Evolutionary conservation across 78 protist genomes (phyloP), one percentile per base, ranked within the genome.

Genomic region (Dictyostelium capitatum): DNA sequence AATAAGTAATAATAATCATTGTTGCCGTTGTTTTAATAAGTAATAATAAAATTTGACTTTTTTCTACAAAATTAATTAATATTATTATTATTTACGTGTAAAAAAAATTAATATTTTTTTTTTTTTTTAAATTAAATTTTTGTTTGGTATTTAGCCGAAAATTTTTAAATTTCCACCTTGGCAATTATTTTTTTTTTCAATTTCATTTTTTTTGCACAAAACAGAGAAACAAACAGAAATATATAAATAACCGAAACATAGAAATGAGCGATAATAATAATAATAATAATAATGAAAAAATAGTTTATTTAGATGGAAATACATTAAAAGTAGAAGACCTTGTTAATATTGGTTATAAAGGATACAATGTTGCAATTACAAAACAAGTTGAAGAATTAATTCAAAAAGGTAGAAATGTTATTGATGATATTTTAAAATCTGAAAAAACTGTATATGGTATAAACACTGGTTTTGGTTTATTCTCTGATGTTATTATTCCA

Each of bases 381-480:
- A 0, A 64, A n/a, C 92, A 93, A 62, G 59, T 47, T 6, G 83
- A 69, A 51, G 64, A 47, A 23, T 20, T 59, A 67, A 85, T 93
- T 70, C 64, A 54, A 70, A 80, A 43, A 23, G 96, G 96, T 56
- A 51, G 96, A 57, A 56, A 69, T 11, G 92, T 93, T 15, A 75
- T 93, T 41, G 96, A 93, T 25, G 92, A 83, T 10, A 83, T 93
- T 46, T 46, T 64, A 17, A 67, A 57, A 28, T 79, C 89, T 6
- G 65, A 80, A 1, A 85, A 72, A 73, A 79, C 69, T 7, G 95
- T 95, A 0, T 91, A 91, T 75, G 97, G 97, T 75, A 85, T 95
- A 28, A 95, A 82, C 43, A 95, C 97, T 23, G 97, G 97, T 62
- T 95, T 95, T 53, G 97, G 97, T 57, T 78, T 73, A 37, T 90